These are phyloP conservation scores for Globisporangium perplexum DNA, from an alignment of 352 stramenopile species.

Conservation along the genomic window DNA sequence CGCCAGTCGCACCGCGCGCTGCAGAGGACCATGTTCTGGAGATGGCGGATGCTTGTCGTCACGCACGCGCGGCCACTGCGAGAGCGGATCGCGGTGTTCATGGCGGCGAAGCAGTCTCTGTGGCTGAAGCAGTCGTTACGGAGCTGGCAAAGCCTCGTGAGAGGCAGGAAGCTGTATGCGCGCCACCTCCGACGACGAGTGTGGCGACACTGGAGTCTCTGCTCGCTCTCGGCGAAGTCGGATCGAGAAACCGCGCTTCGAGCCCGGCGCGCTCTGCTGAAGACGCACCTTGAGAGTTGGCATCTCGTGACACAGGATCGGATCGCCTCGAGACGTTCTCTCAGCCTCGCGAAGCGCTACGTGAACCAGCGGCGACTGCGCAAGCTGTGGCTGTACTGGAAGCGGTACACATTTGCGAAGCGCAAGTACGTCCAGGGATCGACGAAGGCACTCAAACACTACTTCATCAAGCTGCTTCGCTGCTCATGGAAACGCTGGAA, in stretches of 20 bases:
- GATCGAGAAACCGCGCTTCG: conserved; percentile 16
- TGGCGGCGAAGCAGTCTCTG: conserved; percentile 2
- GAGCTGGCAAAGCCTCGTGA: conserved; percentile 25
- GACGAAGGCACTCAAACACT: conserved; percentile 74
- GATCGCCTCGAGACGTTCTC: conserved; percentile 28
- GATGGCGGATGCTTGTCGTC: conserved; percentile 48
- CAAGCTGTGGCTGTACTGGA: conserved; percentile 79
- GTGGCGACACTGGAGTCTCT: conserved; percentile 32
- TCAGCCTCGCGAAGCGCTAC: conserved; percentile 53
- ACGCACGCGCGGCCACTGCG: conserved; percentile 25
- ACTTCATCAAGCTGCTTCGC: conserved; percentile 61
- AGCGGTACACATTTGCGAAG: conserved; percentile 60
- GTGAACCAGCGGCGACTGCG: conserved; percentile 50
- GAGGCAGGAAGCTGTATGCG: conserved; percentile 16
- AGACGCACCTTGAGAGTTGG: conserved; percentile 40
- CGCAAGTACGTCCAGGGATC: conserved; percentile 64
- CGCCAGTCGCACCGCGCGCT: conserved; percentile 13
- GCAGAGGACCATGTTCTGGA: conserved; percentile 28
- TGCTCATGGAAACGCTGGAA: conserved; percentile 50
- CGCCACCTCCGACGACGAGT: conserved; percentile 18
- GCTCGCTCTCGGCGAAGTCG: conserved; percentile 14
- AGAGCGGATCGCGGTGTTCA: conserved; percentile 13
- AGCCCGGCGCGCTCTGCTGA: conserved; percentile 17
- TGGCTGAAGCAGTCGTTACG: conserved; percentile 10
- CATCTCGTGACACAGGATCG: conserved; percentile 24